Conservation (phyloP, 805 yeast genomes). For the Tetrapisispora taiwanensis region DNA sequence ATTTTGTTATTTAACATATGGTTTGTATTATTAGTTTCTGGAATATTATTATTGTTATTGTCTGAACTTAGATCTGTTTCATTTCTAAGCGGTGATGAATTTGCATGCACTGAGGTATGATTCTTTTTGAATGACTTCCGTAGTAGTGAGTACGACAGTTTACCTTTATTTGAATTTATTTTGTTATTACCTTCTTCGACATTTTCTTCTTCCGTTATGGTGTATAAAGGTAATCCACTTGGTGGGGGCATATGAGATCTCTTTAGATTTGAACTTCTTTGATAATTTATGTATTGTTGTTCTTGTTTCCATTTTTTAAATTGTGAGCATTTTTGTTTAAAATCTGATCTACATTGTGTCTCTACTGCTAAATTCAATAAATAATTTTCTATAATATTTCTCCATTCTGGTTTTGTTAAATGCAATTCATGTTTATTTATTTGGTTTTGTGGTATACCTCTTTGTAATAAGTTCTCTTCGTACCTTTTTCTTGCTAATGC, state of each 20-base stretch:
- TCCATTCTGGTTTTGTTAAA: conserved; percentile 54
- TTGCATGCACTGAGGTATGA: not conserved
- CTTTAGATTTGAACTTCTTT: conserved; percentile 9
- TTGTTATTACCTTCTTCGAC: not conserved
- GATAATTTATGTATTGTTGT: conserved; percentile 14
- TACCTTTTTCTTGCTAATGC: conserved; percentile 46
- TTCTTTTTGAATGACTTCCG: conserved; percentile 28
- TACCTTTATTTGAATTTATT: conserved; percentile 4
- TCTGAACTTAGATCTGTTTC: not conserved
- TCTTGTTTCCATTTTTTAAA: conserved; percentile 35
- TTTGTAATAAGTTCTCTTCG: conserved; percentile 15
- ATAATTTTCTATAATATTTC: conserved; percentile 64
- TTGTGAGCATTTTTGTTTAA: conserved; percentile 41
- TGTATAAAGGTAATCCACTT: conserved; percentile 16
- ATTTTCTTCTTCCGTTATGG: not conserved
- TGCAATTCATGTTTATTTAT: conserved; percentile 20
- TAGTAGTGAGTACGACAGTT: conserved; percentile 8
- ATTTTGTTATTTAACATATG: conserved; percentile 3
- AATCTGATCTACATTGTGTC: conserved; percentile 60
- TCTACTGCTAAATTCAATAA: conserved; percentile 56
- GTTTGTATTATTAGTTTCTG: conserved; percentile 1
- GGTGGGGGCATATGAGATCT: conserved; percentile 31
- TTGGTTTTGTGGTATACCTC: conserved; percentile 3
- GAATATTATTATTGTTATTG: conserved; percentile 1
- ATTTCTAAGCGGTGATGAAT: not conserved